Evolutionary conservation across 257 asterid genomes (phyloP).

Genomic region (Solanum clarkiae): DNA sequence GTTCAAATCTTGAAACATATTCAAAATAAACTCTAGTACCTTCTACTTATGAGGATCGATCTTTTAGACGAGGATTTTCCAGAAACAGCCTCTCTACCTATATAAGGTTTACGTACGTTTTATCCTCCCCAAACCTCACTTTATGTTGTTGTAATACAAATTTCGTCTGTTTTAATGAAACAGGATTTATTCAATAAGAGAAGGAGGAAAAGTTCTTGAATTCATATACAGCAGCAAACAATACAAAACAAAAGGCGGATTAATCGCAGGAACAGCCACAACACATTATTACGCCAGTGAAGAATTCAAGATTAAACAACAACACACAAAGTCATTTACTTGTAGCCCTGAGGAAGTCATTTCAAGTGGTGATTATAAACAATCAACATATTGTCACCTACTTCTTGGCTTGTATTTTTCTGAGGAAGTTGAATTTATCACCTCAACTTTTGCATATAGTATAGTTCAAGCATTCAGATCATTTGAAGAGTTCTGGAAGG

Average conservation of each 20-base stretch:
- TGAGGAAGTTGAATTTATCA: slow-evolving; percentile 44
- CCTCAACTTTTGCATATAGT: slow-evolving; percentile 67
- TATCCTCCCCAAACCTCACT: no score
- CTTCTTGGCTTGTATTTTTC: slow-evolving; percentile 45
- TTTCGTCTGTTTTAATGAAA: not conserved
- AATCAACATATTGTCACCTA: slow-evolving; percentile 78
- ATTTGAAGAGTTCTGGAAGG: slow-evolving; percentile 50
- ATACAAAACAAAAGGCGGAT: slow-evolving; percentile 45
- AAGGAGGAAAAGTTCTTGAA: slow-evolving; percentile 54
- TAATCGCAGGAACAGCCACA: slow-evolving; percentile 58
- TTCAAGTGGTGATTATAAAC: slow-evolving; percentile 60
- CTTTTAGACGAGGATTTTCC: no score
- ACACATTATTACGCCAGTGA: slow-evolving; percentile 61
- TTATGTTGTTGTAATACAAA: not conserved
- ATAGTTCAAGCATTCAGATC: slow-evolving; percentile 57
- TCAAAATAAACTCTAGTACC: no score
- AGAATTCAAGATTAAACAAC: slow-evolving; percentile 58
- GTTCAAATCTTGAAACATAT: not conserved
- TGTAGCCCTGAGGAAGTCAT: slow-evolving; percentile 75
- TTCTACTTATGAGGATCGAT: no score
- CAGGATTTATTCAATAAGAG: slow-evolving; percentile 56
- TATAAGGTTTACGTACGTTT: no score
- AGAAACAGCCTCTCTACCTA: no score
- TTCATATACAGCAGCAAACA: slow-evolving; percentile 63
- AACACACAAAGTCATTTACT: slow-evolving; percentile 44